Evolutionary conservation across 2,329 filamentous ascomycete genomes (phyloP).

Genomic region (Cercospora brassicicola): DNA sequence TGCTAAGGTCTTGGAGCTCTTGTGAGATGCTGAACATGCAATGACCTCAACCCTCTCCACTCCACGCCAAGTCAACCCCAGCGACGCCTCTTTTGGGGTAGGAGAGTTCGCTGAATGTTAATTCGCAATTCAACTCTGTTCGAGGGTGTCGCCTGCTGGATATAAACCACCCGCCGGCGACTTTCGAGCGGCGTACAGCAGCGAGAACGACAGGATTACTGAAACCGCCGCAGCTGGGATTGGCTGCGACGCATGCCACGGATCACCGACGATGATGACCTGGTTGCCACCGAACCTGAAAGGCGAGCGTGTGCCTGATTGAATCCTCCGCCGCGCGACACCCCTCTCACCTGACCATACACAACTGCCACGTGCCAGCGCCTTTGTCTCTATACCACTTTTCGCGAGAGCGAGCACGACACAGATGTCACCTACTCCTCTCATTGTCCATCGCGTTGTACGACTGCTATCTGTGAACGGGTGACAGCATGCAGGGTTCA

Average conservation of each 20-base stretch:
- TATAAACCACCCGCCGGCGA: not conserved
- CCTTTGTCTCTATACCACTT: not conserved
- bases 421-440: not conserved
- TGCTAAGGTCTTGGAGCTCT: conserved; percentile 2
- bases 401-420: not conserved
- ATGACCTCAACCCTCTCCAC: conserved; percentile 3
- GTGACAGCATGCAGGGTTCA: not conserved
- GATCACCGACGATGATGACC: not conserved
- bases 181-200: not conserved
- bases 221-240: not conserved
- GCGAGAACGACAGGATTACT: conserved; percentile 5
- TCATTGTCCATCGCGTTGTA: not conserved
- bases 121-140: conserved; percentile 1
- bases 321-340: not conserved
- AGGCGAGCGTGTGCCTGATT: not conserved
- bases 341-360: not conserved
- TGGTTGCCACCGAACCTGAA: not conserved
- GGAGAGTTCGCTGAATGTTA: not conserved
- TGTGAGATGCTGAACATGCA: not conserved
- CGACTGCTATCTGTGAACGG: not conserved
- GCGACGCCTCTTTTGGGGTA: not conserved
- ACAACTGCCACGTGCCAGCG: not conserved
- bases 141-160: not conserved
- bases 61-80: not conserved
- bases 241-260: not conserved